phyloP scores from a whole-genome alignment of 768 basidiomycete genomes.

The Fomitopsis serialis region DNA sequence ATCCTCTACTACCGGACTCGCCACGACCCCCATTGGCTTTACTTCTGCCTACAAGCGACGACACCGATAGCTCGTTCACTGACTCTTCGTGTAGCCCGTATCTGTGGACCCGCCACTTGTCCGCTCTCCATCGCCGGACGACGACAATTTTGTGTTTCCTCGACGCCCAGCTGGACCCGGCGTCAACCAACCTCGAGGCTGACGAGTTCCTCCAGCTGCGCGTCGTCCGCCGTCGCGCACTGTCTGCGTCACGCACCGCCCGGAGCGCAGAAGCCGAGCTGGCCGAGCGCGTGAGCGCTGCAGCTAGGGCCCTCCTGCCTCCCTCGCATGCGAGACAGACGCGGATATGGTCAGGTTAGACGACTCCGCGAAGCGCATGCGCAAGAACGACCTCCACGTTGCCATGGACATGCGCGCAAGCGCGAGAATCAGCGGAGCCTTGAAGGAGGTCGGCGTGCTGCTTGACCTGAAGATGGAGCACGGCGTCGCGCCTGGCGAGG shows the following conservation, averaged over 20 bases:
- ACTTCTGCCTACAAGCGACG: slow-evolving; percentile 8
- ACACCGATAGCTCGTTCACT: slow-evolving; percentile 10
- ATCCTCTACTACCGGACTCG: slow-evolving; percentile 3
- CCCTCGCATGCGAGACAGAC: slow-evolving; percentile 31
- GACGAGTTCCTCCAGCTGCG: slow-evolving; percentile 20
- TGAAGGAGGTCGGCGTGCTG: slow-evolving; percentile 51
- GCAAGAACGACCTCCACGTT: slow-evolving; percentile 26
- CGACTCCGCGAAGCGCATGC: slow-evolving; percentile 27
- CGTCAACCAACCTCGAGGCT: slow-evolving; percentile 11
- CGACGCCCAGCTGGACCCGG: slow-evolving; percentile 20
- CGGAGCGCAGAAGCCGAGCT: slow-evolving; percentile 19
- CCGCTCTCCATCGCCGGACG: slow-evolving; percentile 22
- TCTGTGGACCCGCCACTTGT: slow-evolving; percentile 18
- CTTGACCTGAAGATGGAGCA: slow-evolving; percentile 48
- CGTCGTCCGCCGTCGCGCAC: slow-evolving; percentile 12
- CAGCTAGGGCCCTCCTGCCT: slow-evolving; percentile 30
- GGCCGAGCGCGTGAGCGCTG: slow-evolving; percentile 22
- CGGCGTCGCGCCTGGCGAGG: slow-evolving; percentile 14
- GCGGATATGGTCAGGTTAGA: slow-evolving; percentile 26
- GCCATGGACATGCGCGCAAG: slow-evolving; percentile 37
- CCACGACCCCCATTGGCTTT: slow-evolving; percentile 1
- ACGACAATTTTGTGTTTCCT: slow-evolving; percentile 21
- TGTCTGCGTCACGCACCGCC: slow-evolving; percentile 17
- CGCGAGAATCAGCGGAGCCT: slow-evolving; percentile 47
- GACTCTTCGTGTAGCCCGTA: slow-evolving; percentile 19